Evolutionary conservation across 768 basidiomycete species (phyloP).

Genomic region (Leccinellum albellum): DNA sequence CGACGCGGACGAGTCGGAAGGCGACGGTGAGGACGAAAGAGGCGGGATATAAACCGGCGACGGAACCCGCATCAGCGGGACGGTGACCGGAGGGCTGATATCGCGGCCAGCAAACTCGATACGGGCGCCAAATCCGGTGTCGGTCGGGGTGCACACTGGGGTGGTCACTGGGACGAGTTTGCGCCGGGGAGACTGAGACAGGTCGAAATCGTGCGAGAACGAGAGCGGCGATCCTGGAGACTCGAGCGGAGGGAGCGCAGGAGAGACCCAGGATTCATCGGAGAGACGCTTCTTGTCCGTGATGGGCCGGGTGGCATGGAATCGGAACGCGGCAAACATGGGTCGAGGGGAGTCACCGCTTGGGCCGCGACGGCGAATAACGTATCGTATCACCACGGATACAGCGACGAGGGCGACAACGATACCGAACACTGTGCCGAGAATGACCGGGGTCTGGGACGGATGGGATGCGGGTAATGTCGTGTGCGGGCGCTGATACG

Average conservation of each 20-base stretch:
- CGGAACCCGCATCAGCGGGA: constrained; percentile 17
- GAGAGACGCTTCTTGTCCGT: constrained; percentile 21
- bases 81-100: neutral
- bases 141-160: constrained; percentile 17
- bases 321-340: constrained; percentile 2
- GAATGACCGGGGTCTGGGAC: constrained; percentile 8
- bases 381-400: constrained; percentile 1
- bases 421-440: constrained; percentile 19
- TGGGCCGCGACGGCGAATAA: constrained; percentile 13
- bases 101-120: neutral
- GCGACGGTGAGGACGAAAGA: constrained; percentile 16
- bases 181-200: constrained; percentile 8
- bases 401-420: constrained; percentile 10
- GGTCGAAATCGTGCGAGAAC: constrained; percentile 7
- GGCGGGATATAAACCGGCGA: constrained; percentile 21
- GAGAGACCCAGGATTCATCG: constrained; percentile 26
- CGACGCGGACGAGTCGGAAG: constrained; percentile 6
- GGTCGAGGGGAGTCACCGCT: constrained; percentile 4
- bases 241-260: constrained; percentile 1
- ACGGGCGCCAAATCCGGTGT: constrained; percentile 18
- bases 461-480: constrained; percentile 5
- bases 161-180: constrained; percentile 18
- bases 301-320: neutral
- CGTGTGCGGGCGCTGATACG: constrained; percentile 7
- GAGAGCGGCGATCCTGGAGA: constrained; percentile 8